These are phyloP conservation scores for Medicago arabica DNA, from an alignment of 306 rosid genomes.

Conservation along the genomic window DNA sequence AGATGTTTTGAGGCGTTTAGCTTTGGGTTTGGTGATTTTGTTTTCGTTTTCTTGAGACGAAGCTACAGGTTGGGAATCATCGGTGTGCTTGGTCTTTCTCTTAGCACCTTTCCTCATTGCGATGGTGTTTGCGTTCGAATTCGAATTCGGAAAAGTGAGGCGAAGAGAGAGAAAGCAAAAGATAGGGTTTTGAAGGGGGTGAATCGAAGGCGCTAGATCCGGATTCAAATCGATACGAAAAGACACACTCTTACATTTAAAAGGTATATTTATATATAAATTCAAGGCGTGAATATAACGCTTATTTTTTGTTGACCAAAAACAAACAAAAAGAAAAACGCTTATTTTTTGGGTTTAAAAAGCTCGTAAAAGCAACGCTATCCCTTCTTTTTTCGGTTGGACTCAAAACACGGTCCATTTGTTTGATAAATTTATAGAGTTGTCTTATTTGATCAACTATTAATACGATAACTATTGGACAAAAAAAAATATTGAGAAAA, in stretches of 20 bases:
- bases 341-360: neutral
- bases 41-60: constrained; percentile 30
- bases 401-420: too few species aligned
- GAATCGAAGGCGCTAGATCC: constrained; percentile 61
- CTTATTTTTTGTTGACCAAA: neutral
- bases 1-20: constrained; percentile 62
- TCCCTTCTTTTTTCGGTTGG: too few species aligned
- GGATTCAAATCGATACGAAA: constrained; percentile 42
- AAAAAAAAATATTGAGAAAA: too few species aligned
- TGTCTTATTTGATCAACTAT: rapidly evolving
- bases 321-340: too few species aligned
- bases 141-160: neutral
- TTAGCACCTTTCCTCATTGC: constrained; percentile 63
- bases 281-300: constrained; percentile 20
- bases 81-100: constrained; percentile 52
- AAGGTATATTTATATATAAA: neutral
- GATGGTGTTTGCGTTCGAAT: too few species aligned
- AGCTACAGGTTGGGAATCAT: constrained; percentile 20
- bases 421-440: too few species aligned
- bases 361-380: neutral
- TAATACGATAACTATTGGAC: too few species aligned
- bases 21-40: constrained; percentile 44
- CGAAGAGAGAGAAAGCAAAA: constrained; percentile 10
- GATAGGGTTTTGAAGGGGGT: constrained; percentile 48
- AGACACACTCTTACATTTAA: neutral